Evolutionary conservation across 352 stramenopile genomes (phyloP), one percentile per base, ranked within the genome.

Genomic region (Pythium dissimile): DNA sequence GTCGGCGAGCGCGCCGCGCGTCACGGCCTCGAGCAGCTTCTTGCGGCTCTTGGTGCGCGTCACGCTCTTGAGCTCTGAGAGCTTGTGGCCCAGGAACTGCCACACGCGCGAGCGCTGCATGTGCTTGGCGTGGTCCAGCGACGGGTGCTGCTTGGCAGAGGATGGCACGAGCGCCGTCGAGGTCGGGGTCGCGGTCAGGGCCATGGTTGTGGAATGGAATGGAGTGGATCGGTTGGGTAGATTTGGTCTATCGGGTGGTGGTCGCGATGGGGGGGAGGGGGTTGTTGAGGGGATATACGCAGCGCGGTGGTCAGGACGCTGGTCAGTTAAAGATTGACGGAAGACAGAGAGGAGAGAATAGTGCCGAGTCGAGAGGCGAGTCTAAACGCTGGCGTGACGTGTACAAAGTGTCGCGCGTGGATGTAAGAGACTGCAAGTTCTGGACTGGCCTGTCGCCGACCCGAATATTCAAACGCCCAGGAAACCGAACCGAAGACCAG

Each of bases 31-130:
- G 10, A 88, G 52, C 11, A 92, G 66, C 35, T 79, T 77, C 60
- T 84, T 86, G 59, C 82, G 73, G 24, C 28, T 56, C 50, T 87
- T 87, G 58, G 41, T 35, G 18, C 59, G 58, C 31, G 54, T 35
- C 1, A 83, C 65, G 30, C 76, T 75, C 67, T 80, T 86, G 59
- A 92, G 82, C 28, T 75, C 67, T 18, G 81, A 77, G 30, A 92
- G 69, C 60, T 85, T 88, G 67, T 89, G 82, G 32, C 82, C 82
- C 5, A 92, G 63, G 54, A 85, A 92, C 60, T 82, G 56, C 79
- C 77, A 92, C n/a, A 89, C 74, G 38, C 79, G 77, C 28, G 74
- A 68, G 41, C 58, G 57, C 24, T 62, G 57, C 11, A 71, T 55
- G 16, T 55, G 47, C 55, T 65, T 64, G 58, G 46, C n/a, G n/a